Evolutionary conservation across 2,329 filamentous ascomycete species (phyloP).

Genomic region (Plectosphaerella sp.): DNA sequence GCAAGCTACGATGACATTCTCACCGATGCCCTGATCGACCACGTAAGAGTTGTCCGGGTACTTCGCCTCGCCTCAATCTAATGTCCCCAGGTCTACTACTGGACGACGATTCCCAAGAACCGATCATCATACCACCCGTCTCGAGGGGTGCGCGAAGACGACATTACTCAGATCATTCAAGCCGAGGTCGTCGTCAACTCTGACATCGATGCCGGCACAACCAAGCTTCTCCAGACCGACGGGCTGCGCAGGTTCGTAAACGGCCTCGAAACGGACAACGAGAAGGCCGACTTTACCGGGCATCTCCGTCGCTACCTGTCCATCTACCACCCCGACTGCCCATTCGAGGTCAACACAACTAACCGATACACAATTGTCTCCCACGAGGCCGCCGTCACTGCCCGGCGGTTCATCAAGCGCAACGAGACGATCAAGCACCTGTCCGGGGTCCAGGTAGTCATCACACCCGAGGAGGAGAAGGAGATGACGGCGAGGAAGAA

Average conservation of each 20-base stretch:
- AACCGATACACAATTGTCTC: slow-evolving; percentile 92
- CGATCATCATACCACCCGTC: slow-evolving; percentile 79
- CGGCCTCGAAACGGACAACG: slow-evolving; percentile 66
- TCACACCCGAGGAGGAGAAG: slow-evolving; percentile 87
- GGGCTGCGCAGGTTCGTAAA: slow-evolving; percentile 70
- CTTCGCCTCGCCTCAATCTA: slow-evolving; percentile 9
- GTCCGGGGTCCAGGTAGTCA: slow-evolving; percentile 83
- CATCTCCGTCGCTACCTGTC: slow-evolving; percentile 89
- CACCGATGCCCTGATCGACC: slow-evolving; percentile 92
- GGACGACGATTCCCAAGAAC: slow-evolving; percentile 95
- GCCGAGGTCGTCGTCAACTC: slow-evolving; percentile 69
- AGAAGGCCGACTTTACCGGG: slow-evolving; percentile 76
- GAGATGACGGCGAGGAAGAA: slow-evolving; percentile 76
- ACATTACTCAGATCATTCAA: slow-evolving; percentile 57
- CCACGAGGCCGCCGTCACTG: slow-evolving; percentile 83
- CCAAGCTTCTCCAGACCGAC: slow-evolving; percentile 64
- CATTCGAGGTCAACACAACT: slow-evolving; percentile 86
- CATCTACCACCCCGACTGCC: slow-evolving; percentile 89
- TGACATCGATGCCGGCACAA: slow-evolving; percentile 65
- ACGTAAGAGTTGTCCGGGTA: slow-evolving; percentile 58
- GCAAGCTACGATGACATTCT: slow-evolving; percentile 92
- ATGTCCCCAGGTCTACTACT: slow-evolving; percentile 75
- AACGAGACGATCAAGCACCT: slow-evolving; percentile 90
- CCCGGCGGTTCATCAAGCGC: slow-evolving; percentile 71
- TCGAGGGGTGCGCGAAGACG: slow-evolving; percentile 67